Conservation (phyloP, 495 filamentous ascomycete genomes). For the Penicillium pulvis region DNA sequence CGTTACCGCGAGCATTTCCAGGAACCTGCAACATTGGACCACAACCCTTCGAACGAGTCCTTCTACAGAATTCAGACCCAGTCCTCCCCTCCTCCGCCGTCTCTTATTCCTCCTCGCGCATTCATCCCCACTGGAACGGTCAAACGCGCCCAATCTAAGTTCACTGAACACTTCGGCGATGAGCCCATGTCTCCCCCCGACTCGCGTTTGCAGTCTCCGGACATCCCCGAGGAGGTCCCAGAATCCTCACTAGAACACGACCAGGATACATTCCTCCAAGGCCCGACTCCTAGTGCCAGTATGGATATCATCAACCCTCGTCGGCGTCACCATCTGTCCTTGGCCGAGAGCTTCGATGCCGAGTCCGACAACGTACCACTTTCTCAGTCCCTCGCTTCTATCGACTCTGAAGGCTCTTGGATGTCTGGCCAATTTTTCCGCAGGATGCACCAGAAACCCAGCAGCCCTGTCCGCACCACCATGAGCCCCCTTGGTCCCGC, state of each 20-base stretch:
- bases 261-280: slow-evolving; percentile 22
- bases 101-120: slow-evolving; percentile 38
- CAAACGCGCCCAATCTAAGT: slow-evolving; percentile 82
- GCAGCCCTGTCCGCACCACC: slow-evolving; percentile 49
- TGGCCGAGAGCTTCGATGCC: slow-evolving; percentile 39
- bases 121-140: slow-evolving; percentile 57
- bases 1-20: slow-evolving; percentile 58
- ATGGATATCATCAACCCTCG: slow-evolving; percentile 32
- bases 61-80: slow-evolving; percentile 53
- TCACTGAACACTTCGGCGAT: slow-evolving; percentile 90
- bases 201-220: slow-evolving; percentile 72
- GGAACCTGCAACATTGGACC: slow-evolving; percentile 59
- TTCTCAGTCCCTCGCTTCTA: slow-evolving; percentile 77
- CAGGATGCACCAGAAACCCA: slow-evolving; percentile 49
- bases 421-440: slow-evolving; percentile 71
- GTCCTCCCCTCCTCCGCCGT: slow-evolving; percentile 36
- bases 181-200: slow-evolving; percentile 78
- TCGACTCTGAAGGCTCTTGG: slow-evolving; percentile 93
- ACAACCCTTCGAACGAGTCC: slow-evolving; percentile 86
- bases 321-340: slow-evolving; percentile 37
- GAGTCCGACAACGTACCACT: slow-evolving; percentile 47
- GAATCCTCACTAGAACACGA: slow-evolving; percentile 33
- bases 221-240: slow-evolving; percentile 38
- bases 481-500: slow-evolving; percentile 39
- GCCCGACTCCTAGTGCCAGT: slow-evolving; percentile 28